Conservation (phyloP, 768 basidiomycete species). For the Naganishia antarctica region DNA sequence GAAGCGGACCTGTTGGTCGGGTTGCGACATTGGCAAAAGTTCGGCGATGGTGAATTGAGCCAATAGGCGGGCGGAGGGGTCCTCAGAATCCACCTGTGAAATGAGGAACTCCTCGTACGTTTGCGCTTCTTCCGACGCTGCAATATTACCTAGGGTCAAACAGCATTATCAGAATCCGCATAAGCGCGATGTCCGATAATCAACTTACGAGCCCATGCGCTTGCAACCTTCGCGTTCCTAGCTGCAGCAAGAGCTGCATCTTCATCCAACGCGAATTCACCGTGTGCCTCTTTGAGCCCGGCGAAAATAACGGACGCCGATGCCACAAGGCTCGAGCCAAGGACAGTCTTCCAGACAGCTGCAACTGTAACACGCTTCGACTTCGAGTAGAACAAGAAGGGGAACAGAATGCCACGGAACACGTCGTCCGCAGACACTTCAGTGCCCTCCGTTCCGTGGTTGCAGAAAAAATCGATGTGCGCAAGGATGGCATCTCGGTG, state of each 20-base stretch:
- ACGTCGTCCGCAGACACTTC: slow-evolving; percentile 42
- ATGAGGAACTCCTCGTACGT: slow-evolving; percentile 57
- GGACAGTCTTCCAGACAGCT: slow-evolving; percentile 60
- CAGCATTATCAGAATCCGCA: not conserved
- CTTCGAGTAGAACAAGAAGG: slow-evolving; percentile 70
- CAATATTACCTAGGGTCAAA: slow-evolving; percentile 58
- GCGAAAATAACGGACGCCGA: not conserved
- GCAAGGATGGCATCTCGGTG: slow-evolving; percentile 52
- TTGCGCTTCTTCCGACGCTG: slow-evolving; percentile 54
- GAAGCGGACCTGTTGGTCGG: slow-evolving; percentile 59
- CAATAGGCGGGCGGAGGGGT: slow-evolving; percentile 58
- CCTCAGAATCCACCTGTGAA: slow-evolving; percentile 54
- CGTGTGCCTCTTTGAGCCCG: not conserved
- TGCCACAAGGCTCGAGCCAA: not conserved
- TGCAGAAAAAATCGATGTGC: slow-evolving; percentile 54
- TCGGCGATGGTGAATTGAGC: slow-evolving; percentile 63
- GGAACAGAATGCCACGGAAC: slow-evolving; percentile 58
- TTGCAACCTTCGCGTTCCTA: slow-evolving; percentile 50
- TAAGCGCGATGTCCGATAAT: not conserved
- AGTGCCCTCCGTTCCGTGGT: slow-evolving; percentile 54
- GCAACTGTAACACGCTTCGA: slow-evolving; percentile 62
- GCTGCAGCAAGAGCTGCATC: slow-evolving; percentile 26
- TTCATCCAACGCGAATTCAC: slow-evolving; percentile 3
- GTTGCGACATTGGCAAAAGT: slow-evolving; percentile 58
- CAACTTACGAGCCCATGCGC: slow-evolving; percentile 62